A percentile compares a stretch with the other conserved stretches of the same genome.
Conservation (phyloP, 1,284 basidiomycete genomes). For the Boletus sp. region DNA sequence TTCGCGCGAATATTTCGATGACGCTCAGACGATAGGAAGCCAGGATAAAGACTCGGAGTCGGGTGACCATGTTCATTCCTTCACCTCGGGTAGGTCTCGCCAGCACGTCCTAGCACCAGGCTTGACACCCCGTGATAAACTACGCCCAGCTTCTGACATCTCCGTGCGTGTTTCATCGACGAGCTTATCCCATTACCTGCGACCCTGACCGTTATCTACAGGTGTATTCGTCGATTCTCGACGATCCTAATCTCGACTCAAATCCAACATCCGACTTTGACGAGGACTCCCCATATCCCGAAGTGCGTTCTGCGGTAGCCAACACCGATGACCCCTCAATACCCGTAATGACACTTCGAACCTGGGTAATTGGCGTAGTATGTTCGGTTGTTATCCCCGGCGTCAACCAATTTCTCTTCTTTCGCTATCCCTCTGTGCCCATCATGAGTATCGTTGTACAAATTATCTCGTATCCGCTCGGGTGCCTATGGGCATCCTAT, state of each 20-base stretch:
- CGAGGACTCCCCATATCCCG: constrained; percentile 48
- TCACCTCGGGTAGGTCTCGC: constrained; percentile 27
- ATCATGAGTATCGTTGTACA: constrained; percentile 55
- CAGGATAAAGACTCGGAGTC: constrained; percentile 35
- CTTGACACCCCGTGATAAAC: neutral
- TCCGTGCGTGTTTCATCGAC: constrained; percentile 20
- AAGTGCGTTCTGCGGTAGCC: constrained; percentile 49
- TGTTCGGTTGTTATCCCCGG: constrained; percentile 56
- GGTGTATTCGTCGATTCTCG: constrained; percentile 23
- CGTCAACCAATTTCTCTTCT: constrained; percentile 61
- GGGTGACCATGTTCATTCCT: constrained; percentile 14
- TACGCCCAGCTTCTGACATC: constrained; percentile 19
- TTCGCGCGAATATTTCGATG: constrained; percentile 14
- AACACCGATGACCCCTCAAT: constrained; percentile 46
- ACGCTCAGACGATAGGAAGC: constrained; percentile 22
- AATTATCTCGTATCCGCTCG: constrained; percentile 60
- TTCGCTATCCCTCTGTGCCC: constrained; percentile 54
- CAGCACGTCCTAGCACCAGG: neutral
- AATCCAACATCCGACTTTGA: constrained; percentile 35
- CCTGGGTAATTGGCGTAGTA: constrained; percentile 46
- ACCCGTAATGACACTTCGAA: constrained; percentile 34
- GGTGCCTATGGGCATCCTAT: constrained; percentile 50
- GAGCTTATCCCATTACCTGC: neutral
- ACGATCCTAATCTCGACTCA: constrained; percentile 56
- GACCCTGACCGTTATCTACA: constrained; percentile 4